These are phyloP conservation scores for Globisporangium parvum DNA, from an alignment of 352 stramenopile genomes.

Conservation along the genomic window DNA sequence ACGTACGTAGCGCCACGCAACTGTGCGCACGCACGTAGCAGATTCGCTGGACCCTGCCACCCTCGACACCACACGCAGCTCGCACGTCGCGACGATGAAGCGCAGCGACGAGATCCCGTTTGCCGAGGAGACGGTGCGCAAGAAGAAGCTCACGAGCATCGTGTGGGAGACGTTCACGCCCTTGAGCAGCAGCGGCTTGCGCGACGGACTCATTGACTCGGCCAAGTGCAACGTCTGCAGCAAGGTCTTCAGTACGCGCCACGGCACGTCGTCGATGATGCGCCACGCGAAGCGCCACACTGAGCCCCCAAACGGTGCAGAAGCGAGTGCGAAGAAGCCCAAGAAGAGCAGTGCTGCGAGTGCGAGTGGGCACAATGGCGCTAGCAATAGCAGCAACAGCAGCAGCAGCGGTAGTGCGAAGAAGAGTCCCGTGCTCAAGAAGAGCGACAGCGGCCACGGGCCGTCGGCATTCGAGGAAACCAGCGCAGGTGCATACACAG, in stretches of 20 bases:
- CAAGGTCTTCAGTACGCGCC: conserved; percentile 76
- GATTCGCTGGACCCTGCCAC: conserved; percentile 15
- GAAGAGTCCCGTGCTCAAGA: conserved; percentile 30
- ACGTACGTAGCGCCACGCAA: too few relatives aligned
- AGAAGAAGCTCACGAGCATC: conserved; percentile 80
- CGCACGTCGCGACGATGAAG: conserved; percentile 34
- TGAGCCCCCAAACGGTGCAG: conserved; percentile 51
- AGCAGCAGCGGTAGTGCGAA: conserved; percentile 18
- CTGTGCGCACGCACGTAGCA: background rate
- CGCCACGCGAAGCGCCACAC: conserved; percentile 72
- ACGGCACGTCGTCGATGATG: conserved; percentile 82
- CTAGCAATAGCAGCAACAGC: background rate
- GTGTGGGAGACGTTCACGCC: conserved; percentile 82
- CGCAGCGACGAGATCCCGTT: conserved; percentile 50
- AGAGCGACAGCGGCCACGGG: conserved; percentile 27
- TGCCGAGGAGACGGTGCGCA: conserved; percentile 56
- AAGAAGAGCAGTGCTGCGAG: conserved; percentile 28
- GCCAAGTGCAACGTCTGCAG: conserved; percentile 70
- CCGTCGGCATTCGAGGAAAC: conserved; percentile 49
- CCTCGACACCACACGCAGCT: conserved; percentile 28
- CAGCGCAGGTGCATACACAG: conserved; percentile 16
- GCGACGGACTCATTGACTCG: conserved; percentile 64
- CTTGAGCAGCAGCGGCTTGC: conserved; percentile 51
- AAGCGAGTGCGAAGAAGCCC: conserved; percentile 32
- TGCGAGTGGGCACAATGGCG: conserved; percentile 13